Base-by-base conservation (phyloP, 306 rosid species). In the Castanea sativa region DNA sequence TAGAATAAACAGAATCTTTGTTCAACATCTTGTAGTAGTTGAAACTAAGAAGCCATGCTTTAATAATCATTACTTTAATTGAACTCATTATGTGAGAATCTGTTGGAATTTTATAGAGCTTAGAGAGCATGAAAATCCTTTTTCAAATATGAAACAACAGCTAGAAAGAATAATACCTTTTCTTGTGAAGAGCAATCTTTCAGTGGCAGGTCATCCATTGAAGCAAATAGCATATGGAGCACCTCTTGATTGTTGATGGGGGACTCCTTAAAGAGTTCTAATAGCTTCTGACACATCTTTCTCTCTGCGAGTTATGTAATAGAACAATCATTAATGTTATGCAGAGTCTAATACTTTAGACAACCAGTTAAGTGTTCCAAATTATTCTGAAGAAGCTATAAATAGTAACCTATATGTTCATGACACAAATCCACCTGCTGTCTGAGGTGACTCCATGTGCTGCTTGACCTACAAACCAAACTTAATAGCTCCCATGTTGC, bases 211-310 rank as follows among this genome's bases (percentile, higher is more conserved):
- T 76, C 87, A 78, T 86, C 90, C 38, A 64, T 83, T 56, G 75
- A 55, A 45, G 86, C 85, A 83, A 89, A 88, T 60, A 91, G 79
- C 63, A 85, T 33, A 19, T 45, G 76, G 86, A 91, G 90, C 75
- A 83, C 76, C 81, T 83, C 81, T 73, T 88, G 97, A 84, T 91
- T 91, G 73, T 88, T 86, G 52, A 29, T 15, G 11, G 87, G 84
- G 10, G 58, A 74, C 71, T 82, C 76, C 30, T 77, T 51, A 77
- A 67, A 80, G 65, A 88, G 78, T 75, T 76, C 77, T 64, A 83
- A 59, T 55, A 91, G 89, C 82, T 69, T 86, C 67, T 64, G 72
- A 43, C 77, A 69, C 65, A 89, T 76, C 84, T 78, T 83, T 86
- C 30, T 74, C 83, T 84, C 94, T 91, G 90, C 76, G 78, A 83